Base-by-base conservation (phyloP, 805 yeast genomes). In the Myxozyma neotropica region DNA sequence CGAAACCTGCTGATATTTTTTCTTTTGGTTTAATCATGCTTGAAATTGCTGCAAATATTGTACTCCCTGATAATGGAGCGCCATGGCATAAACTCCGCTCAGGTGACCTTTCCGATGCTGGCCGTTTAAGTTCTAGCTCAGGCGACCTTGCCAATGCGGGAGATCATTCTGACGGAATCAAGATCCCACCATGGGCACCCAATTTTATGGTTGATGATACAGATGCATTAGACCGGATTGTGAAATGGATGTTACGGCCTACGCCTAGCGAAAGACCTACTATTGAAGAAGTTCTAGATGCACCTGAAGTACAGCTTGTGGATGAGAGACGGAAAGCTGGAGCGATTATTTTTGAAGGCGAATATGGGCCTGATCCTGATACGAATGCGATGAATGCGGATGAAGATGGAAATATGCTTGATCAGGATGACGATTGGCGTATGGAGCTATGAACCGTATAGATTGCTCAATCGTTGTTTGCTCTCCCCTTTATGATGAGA, bases 81-180 rank as follows among this genome's bases (percentile, higher is more conserved):
- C 92, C 95, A 31, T 94, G 99, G 99, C 95, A 95, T 67, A 91
- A 92, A 72, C 77, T 94, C 61, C 80, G 99, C 65, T 88, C 96
- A 43, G 99, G 98, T 0, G 99, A 94, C 72, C 78, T 94, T 65
- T 85, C 95, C 17, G 99, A 94, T 72, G 97, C 98, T 46, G 66
- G 66, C 10, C 50, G 65, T 19, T 51, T 62, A 24, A 62, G 66
- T 29, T 62, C 66, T 3, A 71, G 75, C 47, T 85, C 89, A 1
- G 86, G 86, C 23, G 93, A 88, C 64, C 74, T 87, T 33, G 23
- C 59, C 3, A 75, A 76, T 45, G 67, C 67, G 21, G 62, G 61
- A 13, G 50, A 54, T 39, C 55, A 38, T 21, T 57, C 51, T 19
- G 57, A 38, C 21, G 62, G 67, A 17, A 21, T 40, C 10, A 53